These are phyloP conservation scores for Gossypium turneri DNA, from an alignment of 345 rosid genomes.

Conservation along the genomic window DNA sequence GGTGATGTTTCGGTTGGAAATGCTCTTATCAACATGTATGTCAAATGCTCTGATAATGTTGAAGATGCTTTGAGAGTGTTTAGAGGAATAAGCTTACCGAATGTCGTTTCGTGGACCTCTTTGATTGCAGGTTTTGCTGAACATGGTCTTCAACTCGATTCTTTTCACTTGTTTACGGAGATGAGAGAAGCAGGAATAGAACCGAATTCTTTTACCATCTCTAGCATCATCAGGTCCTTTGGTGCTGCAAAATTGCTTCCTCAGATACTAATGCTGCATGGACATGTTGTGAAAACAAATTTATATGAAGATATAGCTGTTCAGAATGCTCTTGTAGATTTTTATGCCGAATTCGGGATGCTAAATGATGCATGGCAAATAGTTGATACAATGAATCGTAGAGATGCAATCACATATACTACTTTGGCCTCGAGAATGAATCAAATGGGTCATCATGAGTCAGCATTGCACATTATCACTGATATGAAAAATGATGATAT, in stretches of 20 bases:
- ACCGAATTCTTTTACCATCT: constrained; percentile 55
- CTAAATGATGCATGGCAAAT: constrained; percentile 46
- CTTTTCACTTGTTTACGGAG: constrained; percentile 32
- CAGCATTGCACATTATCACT: constrained; percentile 40
- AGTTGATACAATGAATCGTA: constrained; percentile 36
- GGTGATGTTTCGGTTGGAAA: constrained; percentile 50
- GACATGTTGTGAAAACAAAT: constrained; percentile 39
- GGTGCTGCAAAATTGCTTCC: constrained; percentile 22
- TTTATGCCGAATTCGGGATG: constrained; percentile 47
- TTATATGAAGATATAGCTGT: constrained; percentile 27
- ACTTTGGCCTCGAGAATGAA: constrained; percentile 62
- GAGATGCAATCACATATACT: constrained; percentile 58
- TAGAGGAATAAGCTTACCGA: constrained; percentile 37
- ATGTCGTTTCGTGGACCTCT: constrained; percentile 72
- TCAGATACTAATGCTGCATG: constrained; percentile 45
- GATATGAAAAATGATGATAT: constrained; percentile 40
- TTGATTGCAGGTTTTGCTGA: constrained; percentile 55
- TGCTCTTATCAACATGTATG: constrained; percentile 63
- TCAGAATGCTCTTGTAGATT: constrained; percentile 59
- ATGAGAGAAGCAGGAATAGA: constrained; percentile 50
- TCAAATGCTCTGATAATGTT: constrained; percentile 43
- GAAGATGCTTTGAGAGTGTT: constrained; percentile 46
- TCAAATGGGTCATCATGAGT: constrained; percentile 41
- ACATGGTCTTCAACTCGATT: constrained; percentile 37
- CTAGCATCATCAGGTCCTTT: constrained; percentile 46